Percentiles rank a stretch among this genome's conserved stretches.
Evolutionary conservation across 352 stramenopile species (phyloP).

Genomic region (Pythium aristosporum): DNA sequence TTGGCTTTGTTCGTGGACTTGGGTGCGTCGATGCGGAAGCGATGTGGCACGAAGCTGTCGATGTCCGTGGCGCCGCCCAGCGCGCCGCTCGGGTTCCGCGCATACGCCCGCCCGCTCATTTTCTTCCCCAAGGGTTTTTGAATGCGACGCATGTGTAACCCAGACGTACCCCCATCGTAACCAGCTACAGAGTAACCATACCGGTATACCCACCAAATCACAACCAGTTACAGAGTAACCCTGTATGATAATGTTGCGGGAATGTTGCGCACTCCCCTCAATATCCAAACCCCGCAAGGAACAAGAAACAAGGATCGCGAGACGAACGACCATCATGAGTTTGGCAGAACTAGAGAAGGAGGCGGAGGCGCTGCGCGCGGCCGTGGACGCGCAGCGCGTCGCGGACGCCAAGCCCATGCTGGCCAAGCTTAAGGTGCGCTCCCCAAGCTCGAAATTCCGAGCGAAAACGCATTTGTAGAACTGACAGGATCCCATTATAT

Average conservation of each 20-base stretch:
- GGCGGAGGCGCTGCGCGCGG: constrained; percentile 57
- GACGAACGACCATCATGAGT: constrained; percentile 21
- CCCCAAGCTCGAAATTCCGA: not conserved
- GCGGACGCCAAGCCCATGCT: constrained; percentile 46
- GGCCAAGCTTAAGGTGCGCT: constrained; percentile 60
- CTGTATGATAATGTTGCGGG: constrained; percentile 1
- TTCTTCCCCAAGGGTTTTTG: not conserved
- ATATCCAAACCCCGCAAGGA: not conserved
- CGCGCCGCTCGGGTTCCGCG: constrained; percentile 46
- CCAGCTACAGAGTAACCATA: not conserved
- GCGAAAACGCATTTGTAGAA: constrained; percentile 5
- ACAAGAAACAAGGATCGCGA: constrained; percentile 3
- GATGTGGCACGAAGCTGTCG: constrained; percentile 57
- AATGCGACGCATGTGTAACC: not conserved
- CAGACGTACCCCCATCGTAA: too few species aligned
- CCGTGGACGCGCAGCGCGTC: constrained; percentile 50
- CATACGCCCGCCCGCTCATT: constrained; percentile 78
- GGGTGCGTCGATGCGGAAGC: constrained; percentile 43
- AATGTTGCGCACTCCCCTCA: constrained; percentile 3
- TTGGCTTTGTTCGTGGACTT: constrained; percentile 28
- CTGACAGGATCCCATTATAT: not conserved
- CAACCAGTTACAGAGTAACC: too few species aligned
- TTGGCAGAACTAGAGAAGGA: constrained; percentile 60
- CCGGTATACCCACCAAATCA: too few species aligned
- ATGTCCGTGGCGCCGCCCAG: constrained; percentile 54